These are phyloP conservation scores for Golovinomyces cichoracearum DNA, from an alignment of 2,329 filamentous ascomycete species.

Conservation along the genomic window DNA sequence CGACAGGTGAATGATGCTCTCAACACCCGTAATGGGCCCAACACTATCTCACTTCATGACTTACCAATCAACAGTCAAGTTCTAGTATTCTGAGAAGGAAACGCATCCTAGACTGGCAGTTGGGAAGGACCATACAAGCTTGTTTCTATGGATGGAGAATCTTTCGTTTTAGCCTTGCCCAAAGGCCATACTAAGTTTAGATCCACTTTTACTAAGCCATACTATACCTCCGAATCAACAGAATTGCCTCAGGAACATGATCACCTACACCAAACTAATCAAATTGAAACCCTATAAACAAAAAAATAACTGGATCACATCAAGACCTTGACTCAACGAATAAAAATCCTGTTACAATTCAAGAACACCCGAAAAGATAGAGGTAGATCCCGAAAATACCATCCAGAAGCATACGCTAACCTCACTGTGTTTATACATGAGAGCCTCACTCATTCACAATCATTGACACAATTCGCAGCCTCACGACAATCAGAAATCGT, in stretches of 20 bases:
- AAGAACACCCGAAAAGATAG: no score
- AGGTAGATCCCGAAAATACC: no score
- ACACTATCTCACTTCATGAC: background rate
- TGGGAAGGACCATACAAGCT: constrained; percentile 1
- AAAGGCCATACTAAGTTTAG: background rate
- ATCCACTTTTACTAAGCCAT: background rate
- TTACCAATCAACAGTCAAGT: constrained; percentile 1
- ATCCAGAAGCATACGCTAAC: no score
- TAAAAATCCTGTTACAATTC: no score
- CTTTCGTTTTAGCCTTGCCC: background rate
- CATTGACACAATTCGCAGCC: background rate
- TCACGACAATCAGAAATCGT: background rate
- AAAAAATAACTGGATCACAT: no score
- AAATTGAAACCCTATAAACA: no score
- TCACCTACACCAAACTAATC: no score
- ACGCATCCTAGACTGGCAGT: background rate
- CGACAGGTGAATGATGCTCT: constrained; percentile 1
- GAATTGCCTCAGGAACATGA: no score
- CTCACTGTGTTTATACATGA: no score
- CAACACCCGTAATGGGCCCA: background rate
- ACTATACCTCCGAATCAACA: no score
- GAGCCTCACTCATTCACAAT: no score
- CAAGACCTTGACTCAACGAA: no score
- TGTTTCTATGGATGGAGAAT: background rate
- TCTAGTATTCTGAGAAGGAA: constrained; percentile 1